Evolutionary conservation across 768 basidiomycete species (phyloP).

Genomic region (Collybia sordida): DNA sequence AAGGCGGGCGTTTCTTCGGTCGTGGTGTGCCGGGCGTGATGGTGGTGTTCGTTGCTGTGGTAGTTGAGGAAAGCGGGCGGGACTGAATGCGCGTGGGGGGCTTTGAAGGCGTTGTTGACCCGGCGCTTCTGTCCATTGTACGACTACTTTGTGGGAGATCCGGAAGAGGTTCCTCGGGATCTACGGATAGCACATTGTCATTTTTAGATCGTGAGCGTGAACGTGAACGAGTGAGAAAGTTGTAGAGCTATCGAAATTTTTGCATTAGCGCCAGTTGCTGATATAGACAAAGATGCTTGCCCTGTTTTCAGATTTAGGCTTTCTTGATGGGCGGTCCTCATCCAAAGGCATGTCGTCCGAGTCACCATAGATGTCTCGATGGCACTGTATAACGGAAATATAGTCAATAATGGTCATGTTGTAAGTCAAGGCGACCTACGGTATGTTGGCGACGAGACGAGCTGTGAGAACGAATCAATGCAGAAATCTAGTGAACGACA

Average conservation of each 20-base stretch:
- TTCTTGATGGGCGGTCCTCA: slow-evolving; percentile 40
- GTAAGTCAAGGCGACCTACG: slow-evolving; percentile 18
- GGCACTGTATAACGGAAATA: not conserved
- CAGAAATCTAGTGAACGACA: slow-evolving; percentile 33
- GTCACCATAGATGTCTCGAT: slow-evolving; percentile 9
- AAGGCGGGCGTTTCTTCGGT: slow-evolving; percentile 24
- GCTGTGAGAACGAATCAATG: slow-evolving; percentile 41
- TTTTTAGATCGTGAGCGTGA: slow-evolving; percentile 58
- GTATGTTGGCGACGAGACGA: slow-evolving; percentile 24
- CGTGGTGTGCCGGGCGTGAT: slow-evolving; percentile 57
- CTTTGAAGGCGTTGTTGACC: slow-evolving; percentile 35
- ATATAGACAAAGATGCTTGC: slow-evolving; percentile 26
- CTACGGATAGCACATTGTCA: slow-evolving; percentile 17
- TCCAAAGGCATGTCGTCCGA: slow-evolving; percentile 18
- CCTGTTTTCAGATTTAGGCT: slow-evolving; percentile 45
- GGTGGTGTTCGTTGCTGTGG: slow-evolving; percentile 61
- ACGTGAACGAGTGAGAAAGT: slow-evolving; percentile 56
- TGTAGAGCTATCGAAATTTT: slow-evolving; percentile 47
- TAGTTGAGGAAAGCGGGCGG: slow-evolving; percentile 66
- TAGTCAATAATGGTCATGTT: not conserved
- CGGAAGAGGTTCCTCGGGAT: slow-evolving; percentile 19
- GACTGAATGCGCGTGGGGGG: slow-evolving; percentile 50
- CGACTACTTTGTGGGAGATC: slow-evolving; percentile 17
- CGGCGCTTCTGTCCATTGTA: slow-evolving; percentile 11
- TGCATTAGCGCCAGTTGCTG: slow-evolving; percentile 7